These are phyloP conservation scores for Themeda triandra DNA, from an alignment of 176 grass and related monocot genomes.

Conservation along the genomic window DNA sequence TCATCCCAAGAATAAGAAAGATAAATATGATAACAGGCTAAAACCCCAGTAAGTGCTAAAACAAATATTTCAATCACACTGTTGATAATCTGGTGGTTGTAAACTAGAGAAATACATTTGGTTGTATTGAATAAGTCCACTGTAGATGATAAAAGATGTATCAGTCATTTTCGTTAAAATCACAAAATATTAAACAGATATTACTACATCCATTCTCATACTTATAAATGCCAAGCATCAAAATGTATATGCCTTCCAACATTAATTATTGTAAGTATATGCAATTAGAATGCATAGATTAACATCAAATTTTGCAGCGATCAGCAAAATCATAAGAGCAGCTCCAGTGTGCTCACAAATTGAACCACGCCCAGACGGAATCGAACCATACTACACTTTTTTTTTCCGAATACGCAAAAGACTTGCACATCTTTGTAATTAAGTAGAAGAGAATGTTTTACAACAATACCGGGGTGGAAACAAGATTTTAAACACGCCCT, in stretches of 20 bases:
- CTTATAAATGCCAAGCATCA: not conserved
- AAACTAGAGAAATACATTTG: not conserved
- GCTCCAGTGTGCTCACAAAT: no score
- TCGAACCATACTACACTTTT: no score
- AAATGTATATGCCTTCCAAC: not conserved
- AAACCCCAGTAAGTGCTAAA: not conserved
- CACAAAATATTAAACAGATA: not conserved
- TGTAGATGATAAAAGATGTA: not conserved
- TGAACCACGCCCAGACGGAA: no score
- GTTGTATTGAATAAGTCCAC: not conserved
- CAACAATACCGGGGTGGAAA: no score
- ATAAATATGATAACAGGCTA: slow-evolving; percentile 10
- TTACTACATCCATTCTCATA: not conserved
- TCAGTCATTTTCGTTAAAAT: slow-evolving; percentile 1
- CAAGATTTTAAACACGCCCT: no score
- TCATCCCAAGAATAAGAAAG: not conserved
- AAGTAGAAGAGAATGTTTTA: no score
- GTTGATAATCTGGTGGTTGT: not conserved
- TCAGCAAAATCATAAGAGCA: not conserved
- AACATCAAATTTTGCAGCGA: not conserved
- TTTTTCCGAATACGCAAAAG: no score
- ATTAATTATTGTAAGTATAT: not conserved
- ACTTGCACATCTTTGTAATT: no score
- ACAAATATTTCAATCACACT: not conserved
- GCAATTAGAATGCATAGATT: not conserved